Base-by-base conservation (phyloP, 176 grass and related monocot genomes). In the Ampelocalamus luodianensis region DNA sequence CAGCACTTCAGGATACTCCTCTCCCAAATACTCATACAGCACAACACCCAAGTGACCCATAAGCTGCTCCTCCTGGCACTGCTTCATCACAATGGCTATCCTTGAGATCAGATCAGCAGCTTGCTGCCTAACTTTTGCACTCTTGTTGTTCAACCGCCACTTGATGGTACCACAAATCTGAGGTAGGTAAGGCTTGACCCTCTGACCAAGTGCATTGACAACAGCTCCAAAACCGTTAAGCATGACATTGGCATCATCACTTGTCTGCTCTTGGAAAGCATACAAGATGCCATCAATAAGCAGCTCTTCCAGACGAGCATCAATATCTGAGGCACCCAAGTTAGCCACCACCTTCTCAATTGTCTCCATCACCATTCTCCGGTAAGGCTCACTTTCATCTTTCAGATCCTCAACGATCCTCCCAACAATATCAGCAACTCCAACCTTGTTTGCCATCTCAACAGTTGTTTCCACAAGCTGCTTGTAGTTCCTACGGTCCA, bases 181-280 rank as follows among this genome's bases (percentile, higher is more conserved):
- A 69, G 96, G 96, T 70, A 98, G 91, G 74, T 98, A 98, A 43
- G 91, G 91, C 51, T 98, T 98, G 53, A 98, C 96, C 76, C 91
- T 90, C 63, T 98, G 91, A 18, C 93, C 91, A 11, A 98, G 81
- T 43, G 96, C 87, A 87, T 98, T 98, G 34, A 96, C 96, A 49
- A 98, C 93, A 78, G 96, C 96, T 78, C 96, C 96, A 87, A 98
- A 98, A 65, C 93, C 93, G 90, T 99, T 99, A 88, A 99, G 93
- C 96, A 99, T 99, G 65, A 99, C 96, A 96, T 99, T 99, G 0
- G 96, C 91, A 94, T 99, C 96, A 89, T 99, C 96, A 79, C 96
- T 99, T 63, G 96, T 99, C 61, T 99, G 96, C 85, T 99, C 93
- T 90, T 99, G 96, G 89, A 99, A 99, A 56, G 96, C 93, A 87